A percentile compares a stretch with the other conserved stretches of the same genome.
Conservation (phyloP, 768 basidiomycete species). For the Agaricus subrufescens region DNA sequence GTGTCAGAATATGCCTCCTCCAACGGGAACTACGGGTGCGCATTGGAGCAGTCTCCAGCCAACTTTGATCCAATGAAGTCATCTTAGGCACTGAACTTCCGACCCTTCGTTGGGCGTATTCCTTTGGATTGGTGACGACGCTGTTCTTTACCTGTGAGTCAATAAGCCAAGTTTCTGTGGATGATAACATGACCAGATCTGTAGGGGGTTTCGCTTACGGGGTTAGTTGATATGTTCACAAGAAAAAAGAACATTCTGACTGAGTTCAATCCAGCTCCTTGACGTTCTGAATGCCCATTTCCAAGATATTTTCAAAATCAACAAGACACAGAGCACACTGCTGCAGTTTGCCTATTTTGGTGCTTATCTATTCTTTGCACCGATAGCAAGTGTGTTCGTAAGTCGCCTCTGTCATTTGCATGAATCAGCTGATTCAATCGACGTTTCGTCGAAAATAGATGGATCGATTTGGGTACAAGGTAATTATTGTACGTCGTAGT, state of each 20-base stretch:
- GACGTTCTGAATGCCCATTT: conserved; percentile 73
- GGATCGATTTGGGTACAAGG: conserved; percentile 64
- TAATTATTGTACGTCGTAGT: conserved; percentile 7
- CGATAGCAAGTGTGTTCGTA: conserved; percentile 53
- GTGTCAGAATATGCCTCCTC: conserved; percentile 22
- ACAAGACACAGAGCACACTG: conserved; percentile 67
- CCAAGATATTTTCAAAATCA: conserved; percentile 62
- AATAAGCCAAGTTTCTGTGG: neutral
- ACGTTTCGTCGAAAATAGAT: conserved; percentile 32
- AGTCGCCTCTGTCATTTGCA: conserved; percentile 18
- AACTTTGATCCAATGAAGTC: neutral
- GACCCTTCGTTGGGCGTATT: conserved; percentile 44
- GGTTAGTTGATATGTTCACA: conserved; percentile 26
- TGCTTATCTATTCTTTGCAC: conserved; percentile 58
- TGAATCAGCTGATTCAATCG: neutral
- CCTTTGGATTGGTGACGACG: conserved; percentile 67
- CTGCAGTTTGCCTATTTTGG: conserved; percentile 75
- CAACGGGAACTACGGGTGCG: conserved; percentile 37
- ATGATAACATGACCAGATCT: neutral
- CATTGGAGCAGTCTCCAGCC: too few relatives aligned
- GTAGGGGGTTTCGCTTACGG: conserved; percentile 68
- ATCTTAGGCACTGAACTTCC: conserved; percentile 36
- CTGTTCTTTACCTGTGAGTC: conserved; percentile 69
- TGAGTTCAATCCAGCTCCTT: conserved; percentile 40
- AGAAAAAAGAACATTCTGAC: neutral